Evolutionary conservation across 495 filamentous ascomycete species (phyloP).

Genomic region (Daldinia grandis): DNA sequence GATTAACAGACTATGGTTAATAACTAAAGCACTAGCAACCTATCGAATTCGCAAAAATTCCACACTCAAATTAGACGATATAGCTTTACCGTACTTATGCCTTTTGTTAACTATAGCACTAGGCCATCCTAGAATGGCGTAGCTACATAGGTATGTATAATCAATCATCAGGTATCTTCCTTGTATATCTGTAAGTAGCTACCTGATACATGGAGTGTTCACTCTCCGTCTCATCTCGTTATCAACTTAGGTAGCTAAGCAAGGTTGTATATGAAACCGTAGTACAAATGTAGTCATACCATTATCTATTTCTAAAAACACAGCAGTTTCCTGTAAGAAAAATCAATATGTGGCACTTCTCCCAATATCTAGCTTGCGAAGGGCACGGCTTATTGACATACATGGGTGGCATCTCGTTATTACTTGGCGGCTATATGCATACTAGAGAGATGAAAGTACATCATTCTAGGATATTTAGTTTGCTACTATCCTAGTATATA

Average conservation of each 20-base stretch:
- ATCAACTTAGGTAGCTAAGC: neutral
- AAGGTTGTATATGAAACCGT: slow-evolving; percentile 32
- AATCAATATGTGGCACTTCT: neutral
- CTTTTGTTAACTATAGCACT: neutral
- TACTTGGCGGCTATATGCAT: slow-evolving; percentile 25
- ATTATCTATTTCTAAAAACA: slow-evolving; percentile 9
- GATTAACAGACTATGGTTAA: slow-evolving; percentile 5
- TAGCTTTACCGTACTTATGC: neutral
- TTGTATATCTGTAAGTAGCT: neutral
- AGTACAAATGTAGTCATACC: slow-evolving; percentile 28
- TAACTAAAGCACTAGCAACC: neutral
- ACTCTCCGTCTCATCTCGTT: slow-evolving; percentile 1
- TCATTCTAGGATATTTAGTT: neutral
- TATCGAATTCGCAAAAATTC: neutral
- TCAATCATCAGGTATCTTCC: neutral
- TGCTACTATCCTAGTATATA: neutral
- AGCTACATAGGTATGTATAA: neutral
- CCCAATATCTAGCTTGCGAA: slow-evolving; percentile 1
- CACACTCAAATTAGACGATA: neutral
- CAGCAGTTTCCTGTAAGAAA: slow-evolving; percentile 6
- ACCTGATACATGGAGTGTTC: slow-evolving; percentile 1
- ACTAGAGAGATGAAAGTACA: slow-evolving; percentile 5
- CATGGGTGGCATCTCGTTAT: neutral
- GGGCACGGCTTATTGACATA: neutral
- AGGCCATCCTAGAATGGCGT: neutral